Percentiles rank a stretch among this genome's conserved stretches.
These are phyloP conservation scores for Candida smagusa DNA, from an alignment of 1,139 yeast species.

Conservation along the genomic window DNA sequence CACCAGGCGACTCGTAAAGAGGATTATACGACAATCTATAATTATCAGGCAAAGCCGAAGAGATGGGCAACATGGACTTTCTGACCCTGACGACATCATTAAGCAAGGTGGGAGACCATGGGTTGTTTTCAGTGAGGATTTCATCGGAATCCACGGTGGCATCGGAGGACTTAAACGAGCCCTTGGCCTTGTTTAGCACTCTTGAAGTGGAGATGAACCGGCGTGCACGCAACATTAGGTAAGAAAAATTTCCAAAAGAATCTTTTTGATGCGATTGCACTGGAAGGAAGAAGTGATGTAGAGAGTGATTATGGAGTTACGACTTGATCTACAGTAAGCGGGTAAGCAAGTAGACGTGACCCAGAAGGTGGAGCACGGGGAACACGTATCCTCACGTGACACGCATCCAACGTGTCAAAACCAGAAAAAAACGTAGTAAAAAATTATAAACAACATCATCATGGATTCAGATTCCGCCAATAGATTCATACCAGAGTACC, in stretches of 20 bases:
- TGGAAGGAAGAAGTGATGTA: no score
- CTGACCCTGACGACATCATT: slow-evolving; percentile 35
- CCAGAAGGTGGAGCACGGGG: no score
- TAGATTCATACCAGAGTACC: slow-evolving; percentile 93
- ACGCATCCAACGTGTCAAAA: slow-evolving; percentile 3
- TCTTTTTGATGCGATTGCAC: no score
- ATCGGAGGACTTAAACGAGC: slow-evolving; percentile 28
- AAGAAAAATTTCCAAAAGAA: no score
- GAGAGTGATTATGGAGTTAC: background rate
- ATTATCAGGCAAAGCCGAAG: slow-evolving; percentile 36
- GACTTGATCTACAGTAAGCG: background rate
- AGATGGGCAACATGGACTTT: slow-evolving; percentile 15
- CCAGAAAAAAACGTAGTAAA: slow-evolving; percentile 2
- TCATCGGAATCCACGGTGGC: slow-evolving; percentile 42
- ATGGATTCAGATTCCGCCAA: slow-evolving; percentile 81
- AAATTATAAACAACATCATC: slow-evolving; percentile 4
- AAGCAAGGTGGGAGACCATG: slow-evolving; percentile 48
- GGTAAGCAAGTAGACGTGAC: no score
- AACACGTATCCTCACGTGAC: no score
- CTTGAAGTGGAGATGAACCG: background rate
- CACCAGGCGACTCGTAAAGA: slow-evolving; percentile 54
- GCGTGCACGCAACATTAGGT: background rate
- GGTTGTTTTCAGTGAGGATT: slow-evolving; percentile 40
- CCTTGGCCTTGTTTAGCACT: slow-evolving; percentile 5
- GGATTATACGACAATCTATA: slow-evolving; percentile 53